Base-by-base conservation (phyloP, 176 grass and related monocot genomes). In the Stipa capillata region DNA sequence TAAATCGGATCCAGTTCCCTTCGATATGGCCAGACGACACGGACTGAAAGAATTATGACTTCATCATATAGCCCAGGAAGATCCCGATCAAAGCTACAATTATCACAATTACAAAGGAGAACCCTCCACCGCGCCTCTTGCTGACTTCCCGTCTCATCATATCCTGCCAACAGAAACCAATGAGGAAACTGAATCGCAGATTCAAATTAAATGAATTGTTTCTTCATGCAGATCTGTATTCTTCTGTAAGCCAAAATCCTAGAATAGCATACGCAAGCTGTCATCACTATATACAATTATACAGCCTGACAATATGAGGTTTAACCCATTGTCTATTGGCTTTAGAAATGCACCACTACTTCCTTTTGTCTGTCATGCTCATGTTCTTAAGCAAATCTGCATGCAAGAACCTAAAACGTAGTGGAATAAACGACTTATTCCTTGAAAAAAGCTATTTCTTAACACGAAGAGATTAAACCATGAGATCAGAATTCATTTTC, bases 1-100 rank as follows among this genome's bases (percentile, higher is more conserved):
- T 54, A 44, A 71, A 80, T 85, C 35, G 8, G 27, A 60, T 72
- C 36, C 77, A 69, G 50, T 68, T 68, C 63, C 53, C 79, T 58
- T 77, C 63, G 1, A 65, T 54, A 55, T 82, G 21, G 55, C 74
- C 57, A 67, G 45, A 34, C 36, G 55, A 50, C 23, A 31, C 24
- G 8, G 59, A 35, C 25, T 17, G 65, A 63, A 80, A 80, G 65
- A 75, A 84, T 86, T 67, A 90, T 57, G 85, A 83, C 66, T 94
- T 94, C 85, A 90, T 73, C 50, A 90, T 41, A 81, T 90, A 94
- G 48, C 91, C 91, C 16, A 90, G 27, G 56, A 93, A 73, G 68
- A 81, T 79, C 45, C 85, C 85, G 8, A 94, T 74, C 83, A 94
- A 79, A 44, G 79, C 88, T n/a, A 94, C 85, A 61, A 88, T 73